Conservation (phyloP, 108 stramenopile genomes). For the Fragilariopsis cylindrus region DNA sequence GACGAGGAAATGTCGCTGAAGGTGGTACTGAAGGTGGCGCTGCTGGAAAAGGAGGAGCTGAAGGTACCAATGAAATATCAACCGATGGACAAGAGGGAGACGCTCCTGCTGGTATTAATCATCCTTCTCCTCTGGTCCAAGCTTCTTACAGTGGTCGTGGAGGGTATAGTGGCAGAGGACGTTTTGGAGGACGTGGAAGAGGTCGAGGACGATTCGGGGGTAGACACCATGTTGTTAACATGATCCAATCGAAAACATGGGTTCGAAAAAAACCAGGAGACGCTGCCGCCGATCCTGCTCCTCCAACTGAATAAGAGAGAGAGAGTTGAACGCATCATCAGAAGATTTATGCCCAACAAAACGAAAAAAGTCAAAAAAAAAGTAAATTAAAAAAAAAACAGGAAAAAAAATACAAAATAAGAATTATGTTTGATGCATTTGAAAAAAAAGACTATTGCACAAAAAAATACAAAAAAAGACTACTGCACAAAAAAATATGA, state of each 20-base stretch:
- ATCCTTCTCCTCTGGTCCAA: slow-evolving; percentile 58
- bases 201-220: slow-evolving; percentile 48
- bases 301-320: slow-evolving; percentile 2
- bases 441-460: slow-evolving; percentile 17
- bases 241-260: slow-evolving; percentile 80
- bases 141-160: slow-evolving; percentile 49
- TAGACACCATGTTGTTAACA: slow-evolving; percentile 51
- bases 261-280: slow-evolving; percentile 52
- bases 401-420: slow-evolving; percentile 28
- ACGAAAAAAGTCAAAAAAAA: not conserved
- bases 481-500: too few species aligned
- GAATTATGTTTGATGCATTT: slow-evolving; percentile 24
- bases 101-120: slow-evolving; percentile 15
- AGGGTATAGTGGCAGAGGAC: slow-evolving; percentile 29
- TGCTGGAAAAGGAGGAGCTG: not conserved
- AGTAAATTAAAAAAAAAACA: slow-evolving; percentile 17
- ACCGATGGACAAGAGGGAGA: slow-evolving; percentile 8
- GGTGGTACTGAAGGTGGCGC: not conserved
- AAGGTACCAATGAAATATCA: not conserved
- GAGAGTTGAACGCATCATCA: not conserved
- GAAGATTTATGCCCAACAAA: not conserved
- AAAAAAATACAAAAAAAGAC: not conserved
- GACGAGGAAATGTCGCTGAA: not conserved
- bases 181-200: slow-evolving; percentile 27
- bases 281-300: slow-evolving; percentile 16